Percentiles rank a stretch among this genome's conserved stretches.
Evolutionary conservation across 257 asterid genomes (phyloP).

Genomic region (Rauvolfia tetraphylla): DNA sequence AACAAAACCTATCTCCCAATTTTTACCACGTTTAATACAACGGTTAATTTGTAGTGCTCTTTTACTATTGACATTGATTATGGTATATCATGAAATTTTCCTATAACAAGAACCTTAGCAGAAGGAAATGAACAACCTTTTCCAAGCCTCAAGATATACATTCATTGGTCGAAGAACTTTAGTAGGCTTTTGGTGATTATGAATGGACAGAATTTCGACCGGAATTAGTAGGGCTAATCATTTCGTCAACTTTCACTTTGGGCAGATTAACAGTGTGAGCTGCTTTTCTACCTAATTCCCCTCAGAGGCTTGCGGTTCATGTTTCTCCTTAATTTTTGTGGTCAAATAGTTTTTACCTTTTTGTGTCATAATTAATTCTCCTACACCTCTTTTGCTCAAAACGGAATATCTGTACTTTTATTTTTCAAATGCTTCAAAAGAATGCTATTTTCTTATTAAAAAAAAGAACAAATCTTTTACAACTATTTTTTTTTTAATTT

Average conservation of each 20-base stretch:
- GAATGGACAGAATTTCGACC: not conserved
- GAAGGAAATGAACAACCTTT: not conserved
- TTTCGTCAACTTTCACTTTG: constrained; percentile 7
- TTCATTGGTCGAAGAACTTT: not conserved
- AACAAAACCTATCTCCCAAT: no score
- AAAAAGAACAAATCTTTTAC: no score
- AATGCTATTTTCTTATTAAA: no score
- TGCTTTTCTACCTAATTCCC: no score
- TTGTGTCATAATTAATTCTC: not conserved
- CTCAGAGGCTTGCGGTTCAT: not conserved
- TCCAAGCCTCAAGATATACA: not conserved
- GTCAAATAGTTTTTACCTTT: no score
- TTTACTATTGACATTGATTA: no score
- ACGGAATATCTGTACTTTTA: no score
- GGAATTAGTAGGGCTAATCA: constrained; percentile 2
- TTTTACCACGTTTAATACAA: no score
- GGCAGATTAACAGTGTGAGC: not conserved
- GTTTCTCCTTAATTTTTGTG: not conserved
- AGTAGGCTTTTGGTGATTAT: not conserved
- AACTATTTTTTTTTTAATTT: no score
- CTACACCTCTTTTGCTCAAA: not conserved
- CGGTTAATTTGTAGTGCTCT: no score
- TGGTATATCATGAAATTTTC: no score
- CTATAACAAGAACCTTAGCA: not conserved
- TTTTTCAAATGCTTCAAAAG: no score